Evolutionary conservation across 108 stramenopile species (phyloP).

Genomic region (Fragilaria radians): DNA sequence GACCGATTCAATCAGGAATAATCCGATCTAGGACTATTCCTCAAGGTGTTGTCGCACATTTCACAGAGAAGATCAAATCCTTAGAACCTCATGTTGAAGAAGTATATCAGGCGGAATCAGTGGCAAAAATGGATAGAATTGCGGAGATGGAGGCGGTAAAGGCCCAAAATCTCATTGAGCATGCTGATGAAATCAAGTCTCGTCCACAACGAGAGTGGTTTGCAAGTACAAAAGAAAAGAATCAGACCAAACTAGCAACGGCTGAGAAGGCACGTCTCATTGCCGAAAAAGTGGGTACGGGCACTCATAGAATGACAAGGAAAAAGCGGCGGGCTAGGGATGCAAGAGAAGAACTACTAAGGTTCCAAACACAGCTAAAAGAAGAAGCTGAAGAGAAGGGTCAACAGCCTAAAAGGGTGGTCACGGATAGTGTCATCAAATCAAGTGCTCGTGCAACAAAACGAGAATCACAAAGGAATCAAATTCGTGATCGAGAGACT

Average conservation of each 20-base stretch:
- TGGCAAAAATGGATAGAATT: constrained; percentile 77
- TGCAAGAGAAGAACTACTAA: constrained; percentile 32
- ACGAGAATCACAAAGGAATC: constrained; percentile 26
- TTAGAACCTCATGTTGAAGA: constrained; percentile 70
- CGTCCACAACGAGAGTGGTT: constrained; percentile 84
- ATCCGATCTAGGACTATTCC: constrained; percentile 84
- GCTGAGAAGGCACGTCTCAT: constrained; percentile 58
- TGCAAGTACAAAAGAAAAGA: constrained; percentile 48
- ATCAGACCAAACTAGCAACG: constrained; percentile 51
- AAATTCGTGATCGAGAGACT: constrained; percentile 3
- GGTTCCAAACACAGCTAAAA: constrained; percentile 33
- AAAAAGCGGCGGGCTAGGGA: constrained; percentile 82
- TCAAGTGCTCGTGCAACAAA: constrained; percentile 46
- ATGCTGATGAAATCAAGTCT: constrained; percentile 60
- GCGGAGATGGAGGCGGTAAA: constrained; percentile 83
- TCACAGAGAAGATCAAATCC: constrained; percentile 78
- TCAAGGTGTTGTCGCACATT: constrained; percentile 62
- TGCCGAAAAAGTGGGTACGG: constrained; percentile 71
- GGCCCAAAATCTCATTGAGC: constrained; percentile 79
- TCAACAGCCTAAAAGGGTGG: constrained; percentile 28
- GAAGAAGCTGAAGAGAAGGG: constrained; percentile 34
- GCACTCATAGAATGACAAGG: constrained; percentile 81
- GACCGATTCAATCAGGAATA: constrained; percentile 22
- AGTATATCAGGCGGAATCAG: constrained; percentile 76
- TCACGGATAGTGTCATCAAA: constrained; percentile 39